Conservation (phyloP, 129 eudicot species). For the Pseudognaphalium luteoalbum region DNA sequence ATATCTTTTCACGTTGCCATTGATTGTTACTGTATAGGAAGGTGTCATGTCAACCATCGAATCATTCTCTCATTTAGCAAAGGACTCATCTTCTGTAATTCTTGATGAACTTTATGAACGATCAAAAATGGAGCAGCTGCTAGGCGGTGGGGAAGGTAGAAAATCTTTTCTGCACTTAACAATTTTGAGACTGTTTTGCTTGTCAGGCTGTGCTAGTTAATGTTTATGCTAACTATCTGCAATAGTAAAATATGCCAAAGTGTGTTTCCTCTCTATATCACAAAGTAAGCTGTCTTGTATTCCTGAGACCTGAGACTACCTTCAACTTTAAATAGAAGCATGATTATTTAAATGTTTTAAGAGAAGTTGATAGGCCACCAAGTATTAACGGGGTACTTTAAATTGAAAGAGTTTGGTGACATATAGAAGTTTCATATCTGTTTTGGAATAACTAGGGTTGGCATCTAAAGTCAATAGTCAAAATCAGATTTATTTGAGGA, state of each 20-base stretch:
- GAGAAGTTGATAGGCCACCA: not conserved
- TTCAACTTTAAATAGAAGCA: not conserved
- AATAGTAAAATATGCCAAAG: not conserved
- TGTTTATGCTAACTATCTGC: not conserved
- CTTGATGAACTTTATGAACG: constrained; percentile 36
- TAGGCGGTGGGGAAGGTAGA: constrained; percentile 79
- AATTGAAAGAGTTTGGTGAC: not conserved
- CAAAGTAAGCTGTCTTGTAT: not conserved
- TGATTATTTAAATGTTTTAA: not conserved
- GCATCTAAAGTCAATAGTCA: not conserved
- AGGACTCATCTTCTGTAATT: constrained; percentile 36
- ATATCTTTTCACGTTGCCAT: constrained; percentile 12
- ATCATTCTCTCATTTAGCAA: constrained; percentile 61
- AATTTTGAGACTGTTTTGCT: not conserved
- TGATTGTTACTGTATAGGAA: constrained; percentile 52
- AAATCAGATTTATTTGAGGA: not conserved
- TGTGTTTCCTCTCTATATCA: not conserved
- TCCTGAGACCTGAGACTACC: not conserved
- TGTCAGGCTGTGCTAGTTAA: not conserved
- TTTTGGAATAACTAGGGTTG: not conserved
- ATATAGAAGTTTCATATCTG: not conserved
- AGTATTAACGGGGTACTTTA: not conserved
- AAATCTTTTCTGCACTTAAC: constrained; percentile 16
- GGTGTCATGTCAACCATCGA: constrained; percentile 57
- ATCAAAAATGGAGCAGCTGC: constrained; percentile 65